phyloP scores from a whole-genome alignment of 306 rosid genomes.

The Delonix regia region DNA sequence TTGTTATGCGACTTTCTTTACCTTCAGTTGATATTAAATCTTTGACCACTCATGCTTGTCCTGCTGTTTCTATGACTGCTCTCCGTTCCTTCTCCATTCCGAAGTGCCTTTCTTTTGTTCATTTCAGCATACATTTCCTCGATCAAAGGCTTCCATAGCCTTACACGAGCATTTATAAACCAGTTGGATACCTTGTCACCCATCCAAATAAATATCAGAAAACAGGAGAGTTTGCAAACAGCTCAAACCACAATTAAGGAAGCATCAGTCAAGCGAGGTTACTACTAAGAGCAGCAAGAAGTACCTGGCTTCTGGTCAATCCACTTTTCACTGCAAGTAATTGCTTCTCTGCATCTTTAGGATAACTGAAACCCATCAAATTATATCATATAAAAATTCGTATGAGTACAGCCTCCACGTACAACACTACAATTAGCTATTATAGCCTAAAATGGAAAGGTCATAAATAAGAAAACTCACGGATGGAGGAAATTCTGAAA shows the following conservation, averaged over 20 bases:
- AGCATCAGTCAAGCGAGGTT: background rate
- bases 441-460: background rate
- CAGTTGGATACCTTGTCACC: slow-evolving; percentile 80
- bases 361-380: slow-evolving; percentile 73
- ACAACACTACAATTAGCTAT: background rate
- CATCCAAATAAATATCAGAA: background rate
- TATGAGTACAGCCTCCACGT: background rate
- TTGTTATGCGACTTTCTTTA: slow-evolving; percentile 5
- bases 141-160: slow-evolving; percentile 96
- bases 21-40: slow-evolving; percentile 46
- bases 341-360: slow-evolving; percentile 97
- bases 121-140: slow-evolving; percentile 96
- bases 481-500: slow-evolving; percentile 98
- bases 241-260: background rate
- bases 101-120: slow-evolving; percentile 62
- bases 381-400: background rate
- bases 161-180: slow-evolving; percentile 93
- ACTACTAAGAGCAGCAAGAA: background rate
- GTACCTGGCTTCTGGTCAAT: slow-evolving; percentile 88
- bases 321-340: slow-evolving; percentile 93
- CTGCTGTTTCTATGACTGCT: slow-evolving; percentile 43
- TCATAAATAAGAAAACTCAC: slow-evolving; percentile 48
- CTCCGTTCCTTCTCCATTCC: slow-evolving; percentile 47
- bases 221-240: background rate
- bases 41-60: slow-evolving; percentile 44